A percentile compares a stretch with the other conserved stretches of the same genome.
These are phyloP conservation scores for Auriscalpium vulgare DNA, from an alignment of 768 basidiomycete genomes.

Conservation along the genomic window DNA sequence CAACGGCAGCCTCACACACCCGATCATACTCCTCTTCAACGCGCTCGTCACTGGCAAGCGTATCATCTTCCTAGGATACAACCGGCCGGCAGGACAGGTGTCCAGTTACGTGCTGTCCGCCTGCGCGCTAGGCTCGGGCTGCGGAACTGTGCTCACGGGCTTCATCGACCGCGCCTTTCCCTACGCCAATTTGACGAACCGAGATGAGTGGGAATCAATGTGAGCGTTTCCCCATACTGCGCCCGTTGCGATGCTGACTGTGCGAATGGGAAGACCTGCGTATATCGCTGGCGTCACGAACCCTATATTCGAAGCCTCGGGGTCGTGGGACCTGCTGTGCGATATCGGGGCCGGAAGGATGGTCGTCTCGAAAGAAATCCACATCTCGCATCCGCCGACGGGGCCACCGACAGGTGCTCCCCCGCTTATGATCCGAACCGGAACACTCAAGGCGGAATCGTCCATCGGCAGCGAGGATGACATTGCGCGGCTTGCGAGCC, in stretches of 20 bases:
- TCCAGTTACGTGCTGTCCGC: constrained; percentile 90
- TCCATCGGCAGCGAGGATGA: constrained; percentile 65
- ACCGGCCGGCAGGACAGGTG: constrained; percentile 82
- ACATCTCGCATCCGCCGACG: constrained; percentile 35
- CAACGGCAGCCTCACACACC: constrained; percentile 83
- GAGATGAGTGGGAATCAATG: constrained; percentile 88
- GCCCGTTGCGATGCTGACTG: too few species aligned
- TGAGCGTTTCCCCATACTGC: constrained; percentile 33
- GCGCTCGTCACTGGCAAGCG: constrained; percentile 92
- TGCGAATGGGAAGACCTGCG: constrained; percentile 49
- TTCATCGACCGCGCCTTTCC: constrained; percentile 92
- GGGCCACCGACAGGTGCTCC: constrained; percentile 20
- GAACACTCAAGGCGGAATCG: constrained; percentile 57
- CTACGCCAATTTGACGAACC: constrained; percentile 83
- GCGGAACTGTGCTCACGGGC: constrained; percentile 75
- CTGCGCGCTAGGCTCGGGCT: constrained; percentile 88
- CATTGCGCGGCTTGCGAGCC: constrained; percentile 45
- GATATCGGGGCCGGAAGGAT: constrained; percentile 86
- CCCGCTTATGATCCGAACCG: constrained; percentile 46
- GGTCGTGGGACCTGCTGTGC: constrained; percentile 89
- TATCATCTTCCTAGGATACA: constrained; percentile 92
- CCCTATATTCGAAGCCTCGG: constrained; percentile 85
- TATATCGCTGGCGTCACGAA: constrained; percentile 98
- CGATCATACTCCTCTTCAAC: constrained; percentile 93
- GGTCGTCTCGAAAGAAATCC: constrained; percentile 82